Percentiles rank a stretch among this genome's conserved stretches.
Conservation (phyloP, 2,329 filamentous ascomycete genomes). For the Huntiella decipiens region DNA sequence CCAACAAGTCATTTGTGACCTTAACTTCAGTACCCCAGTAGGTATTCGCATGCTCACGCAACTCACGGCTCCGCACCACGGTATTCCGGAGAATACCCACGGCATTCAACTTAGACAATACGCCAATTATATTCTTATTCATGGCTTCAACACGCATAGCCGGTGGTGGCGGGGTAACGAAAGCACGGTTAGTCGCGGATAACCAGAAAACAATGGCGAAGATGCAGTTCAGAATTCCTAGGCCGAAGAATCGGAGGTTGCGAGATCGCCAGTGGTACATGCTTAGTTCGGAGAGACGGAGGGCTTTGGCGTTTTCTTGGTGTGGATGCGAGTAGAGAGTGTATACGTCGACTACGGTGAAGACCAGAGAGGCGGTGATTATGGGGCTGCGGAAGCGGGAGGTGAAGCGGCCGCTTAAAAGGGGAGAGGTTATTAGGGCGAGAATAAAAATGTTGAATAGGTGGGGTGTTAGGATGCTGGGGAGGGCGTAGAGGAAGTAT, state of each 20-base stretch:
- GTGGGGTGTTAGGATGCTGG: slow-evolving; percentile 57
- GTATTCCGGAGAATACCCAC: slow-evolving; percentile 66
- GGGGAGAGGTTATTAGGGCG: slow-evolving; percentile 52
- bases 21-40: slow-evolving; percentile 71
- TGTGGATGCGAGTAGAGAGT: slow-evolving; percentile 45
- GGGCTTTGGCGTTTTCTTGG: slow-evolving; percentile 41
- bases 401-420: slow-evolving; percentile 44
- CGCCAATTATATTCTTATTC: slow-evolving; percentile 35
- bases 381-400: slow-evolving; percentile 51
- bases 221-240: slow-evolving; percentile 44
- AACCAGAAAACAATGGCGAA: slow-evolving; percentile 54
- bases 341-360: slow-evolving; percentile 49
- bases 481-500: slow-evolving; percentile 67
- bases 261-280: slow-evolving; percentile 54
- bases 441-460: slow-evolving; percentile 55
- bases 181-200: slow-evolving; percentile 61
- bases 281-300: slow-evolving; percentile 44
- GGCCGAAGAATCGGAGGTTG: slow-evolving; percentile 39
- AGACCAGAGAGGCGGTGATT: slow-evolving; percentile 38
- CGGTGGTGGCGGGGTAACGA: slow-evolving; percentile 40
- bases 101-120: slow-evolving; percentile 50
- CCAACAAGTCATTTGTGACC: slow-evolving; percentile 55
- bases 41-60: slow-evolving; percentile 44
- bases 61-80: slow-evolving; percentile 48
- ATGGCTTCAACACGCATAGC: slow-evolving; percentile 47